A percentile compares a stretch with the other conserved stretches of the same genome.
Evolutionary conservation across 1,139 yeast species (phyloP).

Genomic region (Yamadazyma spencermartinsiae): DNA sequence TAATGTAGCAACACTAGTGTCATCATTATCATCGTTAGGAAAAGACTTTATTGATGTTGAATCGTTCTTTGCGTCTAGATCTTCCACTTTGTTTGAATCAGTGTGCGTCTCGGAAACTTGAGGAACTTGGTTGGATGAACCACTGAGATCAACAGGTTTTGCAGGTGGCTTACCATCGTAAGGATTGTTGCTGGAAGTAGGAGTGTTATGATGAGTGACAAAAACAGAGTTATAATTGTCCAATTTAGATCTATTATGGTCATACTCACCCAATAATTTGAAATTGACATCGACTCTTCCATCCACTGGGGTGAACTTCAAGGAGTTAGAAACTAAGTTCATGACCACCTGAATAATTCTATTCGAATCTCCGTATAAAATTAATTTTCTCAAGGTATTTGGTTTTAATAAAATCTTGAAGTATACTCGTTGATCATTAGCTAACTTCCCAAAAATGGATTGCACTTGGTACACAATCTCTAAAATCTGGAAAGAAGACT

Average conservation of each 20-base stretch:
- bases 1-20: constrained; percentile 42
- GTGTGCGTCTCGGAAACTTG: too few relatives aligned
- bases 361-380: constrained; percentile 81
- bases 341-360: constrained; percentile 84
- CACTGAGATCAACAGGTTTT: neutral
- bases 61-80: neutral
- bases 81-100: too few relatives aligned
- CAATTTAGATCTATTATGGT: constrained; percentile 40
- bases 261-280: constrained; percentile 71
- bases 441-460: constrained; percentile 85
- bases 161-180: constrained; percentile 3
- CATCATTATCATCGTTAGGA: constrained; percentile 26
- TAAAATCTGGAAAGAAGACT: constrained; percentile 70
- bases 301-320: constrained; percentile 86
- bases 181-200: constrained; percentile 5
- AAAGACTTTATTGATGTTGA: neutral
- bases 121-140: neutral
- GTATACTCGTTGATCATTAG: constrained; percentile 72
- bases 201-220: constrained; percentile 14
- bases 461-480: constrained; percentile 82
- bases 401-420: constrained; percentile 60
- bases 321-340: constrained; percentile 83
- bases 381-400: constrained; percentile 58
- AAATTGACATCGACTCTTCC: constrained; percentile 75
- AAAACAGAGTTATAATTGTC: constrained; percentile 31